Evolutionary conservation across 352 stramenopile species (phyloP).

Genomic region (Poterioochromonas sp.): DNA sequence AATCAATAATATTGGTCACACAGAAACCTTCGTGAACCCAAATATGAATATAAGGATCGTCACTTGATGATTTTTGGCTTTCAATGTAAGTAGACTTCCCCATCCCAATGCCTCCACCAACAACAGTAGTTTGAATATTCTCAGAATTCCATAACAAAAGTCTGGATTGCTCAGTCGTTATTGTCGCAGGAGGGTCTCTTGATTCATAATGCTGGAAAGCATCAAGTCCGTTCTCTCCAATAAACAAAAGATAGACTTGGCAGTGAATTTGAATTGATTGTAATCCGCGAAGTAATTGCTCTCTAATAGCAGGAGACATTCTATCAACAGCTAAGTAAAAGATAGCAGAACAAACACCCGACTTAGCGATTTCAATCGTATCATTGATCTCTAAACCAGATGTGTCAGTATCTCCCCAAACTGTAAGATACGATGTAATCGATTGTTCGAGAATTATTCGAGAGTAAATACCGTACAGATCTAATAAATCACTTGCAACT

Average conservation of each 20-base stretch:
- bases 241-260: neutral
- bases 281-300: neutral
- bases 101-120: neutral
- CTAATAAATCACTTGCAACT: neutral
- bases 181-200: neutral
- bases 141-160: neutral
- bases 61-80: no score
- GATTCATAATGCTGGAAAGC: neutral
- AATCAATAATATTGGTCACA: neutral
- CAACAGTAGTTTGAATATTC: neutral
- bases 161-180: neutral
- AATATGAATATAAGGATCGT: neutral
- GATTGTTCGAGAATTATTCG: neutral
- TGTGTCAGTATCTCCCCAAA: neutral
- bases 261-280: neutral
- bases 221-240: neutral
- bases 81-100: neutral
- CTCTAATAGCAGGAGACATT: neutral
- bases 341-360: neutral
- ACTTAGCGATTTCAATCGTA: neutral
- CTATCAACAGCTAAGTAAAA: neutral
- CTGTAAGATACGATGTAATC: neutral
- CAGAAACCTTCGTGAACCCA: neutral
- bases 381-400: neutral
- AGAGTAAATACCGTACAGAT: neutral